A percentile compares a stretch with the other conserved stretches of the same genome.
phyloP scores from a whole-genome alignment of 371 early-diverging fungal species.

The Syncephalis fuscata region DNA sequence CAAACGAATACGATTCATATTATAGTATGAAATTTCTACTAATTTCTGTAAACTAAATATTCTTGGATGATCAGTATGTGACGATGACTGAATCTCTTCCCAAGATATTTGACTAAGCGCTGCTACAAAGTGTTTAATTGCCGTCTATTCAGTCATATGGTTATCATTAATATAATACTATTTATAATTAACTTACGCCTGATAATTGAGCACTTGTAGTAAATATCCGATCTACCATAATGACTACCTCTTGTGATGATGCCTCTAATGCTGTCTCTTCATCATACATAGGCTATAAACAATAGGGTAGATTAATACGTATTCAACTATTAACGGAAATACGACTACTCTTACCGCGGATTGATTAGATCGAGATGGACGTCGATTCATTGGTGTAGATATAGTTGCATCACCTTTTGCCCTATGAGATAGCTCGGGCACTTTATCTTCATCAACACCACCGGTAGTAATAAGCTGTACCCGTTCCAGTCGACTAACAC shows the following conservation, averaged over 20 bases:
- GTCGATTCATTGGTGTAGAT: slow-evolving; percentile 6
- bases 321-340: background rate
- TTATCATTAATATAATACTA: slow-evolving; percentile 19
- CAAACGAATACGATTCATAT: slow-evolving; percentile 91
- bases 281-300: slow-evolving; percentile 6
- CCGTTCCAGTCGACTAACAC: slow-evolving; percentile 73
- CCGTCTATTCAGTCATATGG: slow-evolving; percentile 14
- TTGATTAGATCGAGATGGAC: slow-evolving; percentile 1
- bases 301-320: background rate
- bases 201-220: slow-evolving; percentile 29
- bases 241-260: slow-evolving; percentile 42
- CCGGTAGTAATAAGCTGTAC: slow-evolving; percentile 38
- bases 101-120: slow-evolving; percentile 74
- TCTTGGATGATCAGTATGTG: slow-evolving; percentile 36
- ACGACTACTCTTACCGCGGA: background rate
- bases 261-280: slow-evolving; percentile 31
- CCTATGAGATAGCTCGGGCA: slow-evolving; percentile 7
- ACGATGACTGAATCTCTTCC: slow-evolving; percentile 71
- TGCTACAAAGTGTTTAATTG: slow-evolving; percentile 79
- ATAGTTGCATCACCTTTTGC: background rate
- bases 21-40: slow-evolving; percentile 90
- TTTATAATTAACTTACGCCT: slow-evolving; percentile 11
- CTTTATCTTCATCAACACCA: slow-evolving; percentile 11
- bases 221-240: slow-evolving; percentile 75
- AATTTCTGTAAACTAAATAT: slow-evolving; percentile 85